Evolutionary conservation across 2,329 filamentous ascomycete genomes (phyloP).

Genomic region (Didymella keratinophila): DNA sequence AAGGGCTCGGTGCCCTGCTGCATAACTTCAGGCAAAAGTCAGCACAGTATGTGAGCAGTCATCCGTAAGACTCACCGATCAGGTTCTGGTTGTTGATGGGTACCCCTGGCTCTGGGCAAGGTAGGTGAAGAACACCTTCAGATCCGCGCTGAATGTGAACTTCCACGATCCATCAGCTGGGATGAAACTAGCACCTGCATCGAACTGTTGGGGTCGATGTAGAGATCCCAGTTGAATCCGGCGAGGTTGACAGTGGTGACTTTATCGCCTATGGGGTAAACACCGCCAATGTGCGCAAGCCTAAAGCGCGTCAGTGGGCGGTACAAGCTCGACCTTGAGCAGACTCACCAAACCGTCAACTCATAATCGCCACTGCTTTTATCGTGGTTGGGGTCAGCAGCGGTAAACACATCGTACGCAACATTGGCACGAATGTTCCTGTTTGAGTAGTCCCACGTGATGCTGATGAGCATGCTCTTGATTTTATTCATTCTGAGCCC

Average conservation of each 20-base stretch:
- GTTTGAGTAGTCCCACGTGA: slow-evolving; percentile 31
- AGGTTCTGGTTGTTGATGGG: slow-evolving; percentile 30
- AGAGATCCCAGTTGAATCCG: slow-evolving; percentile 63
- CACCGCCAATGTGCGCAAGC: slow-evolving; percentile 29
- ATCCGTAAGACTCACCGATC: slow-evolving; percentile 27
- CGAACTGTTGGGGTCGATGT: slow-evolving; percentile 64
- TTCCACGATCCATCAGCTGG: slow-evolving; percentile 42
- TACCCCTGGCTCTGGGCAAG: slow-evolving; percentile 59
- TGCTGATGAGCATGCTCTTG: slow-evolving; percentile 30
- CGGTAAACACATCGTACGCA: slow-evolving; percentile 40
- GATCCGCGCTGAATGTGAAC: slow-evolving; percentile 62
- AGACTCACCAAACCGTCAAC: slow-evolving; percentile 36
- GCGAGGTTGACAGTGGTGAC: slow-evolving; percentile 53
- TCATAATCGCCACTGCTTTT: slow-evolving; percentile 39
- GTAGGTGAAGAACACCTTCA: slow-evolving; percentile 66
- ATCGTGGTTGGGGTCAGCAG: slow-evolving; percentile 30
- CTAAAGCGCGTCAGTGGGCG: slow-evolving; percentile 7
- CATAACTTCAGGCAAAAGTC: slow-evolving; percentile 21
- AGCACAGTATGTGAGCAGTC: neutral
- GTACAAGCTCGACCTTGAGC: neutral
- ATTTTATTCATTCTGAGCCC: slow-evolving; percentile 26
- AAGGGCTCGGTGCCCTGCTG: slow-evolving; percentile 38
- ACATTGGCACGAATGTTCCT: slow-evolving; percentile 30
- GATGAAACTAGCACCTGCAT: slow-evolving; percentile 69
- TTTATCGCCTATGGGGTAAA: slow-evolving; percentile 31